Evolutionary conservation across 805 yeast species (phyloP).

Genomic region (Yarrowia phangngaensis): DNA sequence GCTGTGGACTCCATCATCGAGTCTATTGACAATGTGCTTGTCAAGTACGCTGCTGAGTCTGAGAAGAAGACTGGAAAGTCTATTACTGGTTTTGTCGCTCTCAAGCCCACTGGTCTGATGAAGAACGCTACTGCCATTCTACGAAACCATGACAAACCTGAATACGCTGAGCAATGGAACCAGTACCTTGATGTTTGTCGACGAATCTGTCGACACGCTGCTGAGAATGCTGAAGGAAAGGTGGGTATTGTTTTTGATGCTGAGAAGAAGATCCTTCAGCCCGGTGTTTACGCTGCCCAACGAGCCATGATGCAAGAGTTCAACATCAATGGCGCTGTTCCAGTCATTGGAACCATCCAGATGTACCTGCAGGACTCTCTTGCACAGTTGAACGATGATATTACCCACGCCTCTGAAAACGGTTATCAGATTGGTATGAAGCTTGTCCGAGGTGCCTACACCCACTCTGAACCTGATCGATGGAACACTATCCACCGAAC

Average conservation of each 20-base stretch:
- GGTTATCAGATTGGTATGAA: conserved; percentile 79
- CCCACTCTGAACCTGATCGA: conserved; percentile 81
- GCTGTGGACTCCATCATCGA: conserved; percentile 43
- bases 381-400: conserved; percentile 58
- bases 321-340: conserved; percentile 60
- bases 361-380: conserved; percentile 78
- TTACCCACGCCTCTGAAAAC: conserved; percentile 53
- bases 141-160: conserved; percentile 55
- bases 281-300: conserved; percentile 87
- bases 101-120: conserved; percentile 89
- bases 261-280: conserved; percentile 81
- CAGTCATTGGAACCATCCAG: conserved; percentile 88
- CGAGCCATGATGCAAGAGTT: conserved; percentile 70
- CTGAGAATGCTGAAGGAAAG: conserved; percentile 41
- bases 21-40: conserved; percentile 65
- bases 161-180: conserved; percentile 50
- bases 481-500: conserved; percentile 62
- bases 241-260: conserved; percentile 82
- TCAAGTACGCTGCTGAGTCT: conserved; percentile 50
- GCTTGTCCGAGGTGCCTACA: conserved; percentile 92
- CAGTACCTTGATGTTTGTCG: conserved; percentile 63
- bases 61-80: conserved; percentile 37
- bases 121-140: conserved; percentile 71
- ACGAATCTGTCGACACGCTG: conserved; percentile 53
- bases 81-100: conserved; percentile 81